These are phyloP conservation scores for Ogataea trehalophila DNA, from an alignment of 805 yeast species.

Conservation along the genomic window DNA sequence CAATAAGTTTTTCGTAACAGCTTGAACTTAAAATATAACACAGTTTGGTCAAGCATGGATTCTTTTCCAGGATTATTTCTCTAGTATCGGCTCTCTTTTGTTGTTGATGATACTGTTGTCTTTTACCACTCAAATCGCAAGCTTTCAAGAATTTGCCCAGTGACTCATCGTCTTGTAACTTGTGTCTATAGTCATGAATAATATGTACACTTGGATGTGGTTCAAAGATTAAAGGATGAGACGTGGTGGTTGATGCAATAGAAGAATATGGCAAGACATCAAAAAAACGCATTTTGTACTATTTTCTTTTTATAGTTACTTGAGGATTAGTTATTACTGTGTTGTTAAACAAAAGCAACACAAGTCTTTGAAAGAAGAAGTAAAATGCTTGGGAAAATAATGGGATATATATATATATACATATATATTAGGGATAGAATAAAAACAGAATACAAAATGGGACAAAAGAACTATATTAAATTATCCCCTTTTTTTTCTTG, in stretches of 20 bases:
- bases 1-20: slow-evolving; percentile 1
- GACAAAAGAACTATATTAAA: no score
- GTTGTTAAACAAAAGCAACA: no score
- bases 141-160: slow-evolving; percentile 15
- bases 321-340: no score
- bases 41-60: background rate
- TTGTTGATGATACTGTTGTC: slow-evolving; percentile 13
- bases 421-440: no score
- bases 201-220: slow-evolving; percentile 13
- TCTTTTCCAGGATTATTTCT: slow-evolving; percentile 6
- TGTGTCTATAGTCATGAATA: slow-evolving; percentile 7
- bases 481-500: no score
- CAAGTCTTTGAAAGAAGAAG: no score
- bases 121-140: slow-evolving; percentile 23
- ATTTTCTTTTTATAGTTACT: no score
- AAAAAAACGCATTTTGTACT: background rate
- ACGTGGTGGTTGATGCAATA: slow-evolving; percentile 4
- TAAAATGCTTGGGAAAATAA: no score
- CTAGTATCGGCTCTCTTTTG: slow-evolving; percentile 8
- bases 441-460: no score
- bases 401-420: no score
- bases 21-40: background rate
- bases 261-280: background rate
- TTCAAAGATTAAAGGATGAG: slow-evolving; percentile 24
- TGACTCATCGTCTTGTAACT: slow-evolving; percentile 19